phyloP scores from a whole-genome alignment of 2,329 filamentous ascomycete species.

The Sporothrix mexicana region DNA sequence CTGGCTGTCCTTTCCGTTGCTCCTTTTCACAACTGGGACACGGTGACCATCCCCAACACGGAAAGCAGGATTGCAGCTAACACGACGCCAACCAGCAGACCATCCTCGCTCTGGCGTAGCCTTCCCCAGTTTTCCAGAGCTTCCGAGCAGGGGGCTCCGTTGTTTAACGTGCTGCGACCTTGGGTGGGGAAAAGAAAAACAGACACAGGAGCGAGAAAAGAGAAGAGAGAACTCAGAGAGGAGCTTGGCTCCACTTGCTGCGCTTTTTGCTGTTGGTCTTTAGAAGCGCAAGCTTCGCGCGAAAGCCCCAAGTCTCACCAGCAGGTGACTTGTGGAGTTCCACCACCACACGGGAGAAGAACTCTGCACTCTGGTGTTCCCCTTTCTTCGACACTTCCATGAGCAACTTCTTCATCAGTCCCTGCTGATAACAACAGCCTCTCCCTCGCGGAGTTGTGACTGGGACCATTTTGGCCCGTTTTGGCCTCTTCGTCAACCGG shows the following conservation, averaged over 20 bases:
- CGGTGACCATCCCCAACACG: conserved; percentile 24
- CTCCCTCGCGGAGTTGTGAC: neutral
- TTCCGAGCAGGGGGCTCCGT: conserved; percentile 10
- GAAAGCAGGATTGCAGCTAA: conserved; percentile 29
- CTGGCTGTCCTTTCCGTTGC: conserved; percentile 23
- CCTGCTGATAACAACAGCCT: neutral
- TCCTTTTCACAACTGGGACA: conserved; percentile 21
- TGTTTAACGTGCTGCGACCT: conserved; percentile 26
- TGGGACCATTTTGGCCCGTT: neutral
- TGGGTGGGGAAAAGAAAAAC: conserved; percentile 14
- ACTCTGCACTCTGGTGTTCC: neutral
- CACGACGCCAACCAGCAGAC: conserved; percentile 23
- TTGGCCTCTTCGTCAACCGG: neutral
- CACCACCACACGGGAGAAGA: neutral
- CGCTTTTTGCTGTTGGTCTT: neutral
- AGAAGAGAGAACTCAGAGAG: neutral
- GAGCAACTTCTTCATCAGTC: neutral
- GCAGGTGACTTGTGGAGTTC: neutral
- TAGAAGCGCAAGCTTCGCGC: neutral
- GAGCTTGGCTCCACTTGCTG: conserved; percentile 1
- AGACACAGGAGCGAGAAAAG: neutral
- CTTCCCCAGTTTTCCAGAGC: conserved; percentile 29
- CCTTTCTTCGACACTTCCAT: neutral
- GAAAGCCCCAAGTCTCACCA: neutral
- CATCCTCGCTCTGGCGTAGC: conserved; percentile 17